Percentiles rank a stretch among this genome's conserved stretches.
Conservation (phyloP, 2,329 filamentous ascomycete genomes). For the Talaromyces piceae region DNA sequence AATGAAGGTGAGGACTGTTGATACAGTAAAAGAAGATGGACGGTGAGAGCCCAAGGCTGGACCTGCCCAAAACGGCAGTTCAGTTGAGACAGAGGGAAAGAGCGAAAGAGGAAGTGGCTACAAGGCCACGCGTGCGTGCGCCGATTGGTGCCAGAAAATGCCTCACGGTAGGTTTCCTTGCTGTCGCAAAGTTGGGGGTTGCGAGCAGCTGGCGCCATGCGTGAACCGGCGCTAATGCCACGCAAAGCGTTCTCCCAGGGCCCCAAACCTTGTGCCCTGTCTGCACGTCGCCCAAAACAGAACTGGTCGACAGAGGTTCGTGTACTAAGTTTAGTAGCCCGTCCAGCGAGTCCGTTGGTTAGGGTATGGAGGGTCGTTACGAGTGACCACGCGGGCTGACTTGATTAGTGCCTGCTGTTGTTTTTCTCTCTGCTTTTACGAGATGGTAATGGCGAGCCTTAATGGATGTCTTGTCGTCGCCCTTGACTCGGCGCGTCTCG, state of each 20-base stretch:
- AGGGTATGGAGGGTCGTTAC: no score
- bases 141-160: conserved; percentile 5
- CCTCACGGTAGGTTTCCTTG: no score
- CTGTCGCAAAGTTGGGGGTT: neutral
- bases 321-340: no score
- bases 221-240: neutral
- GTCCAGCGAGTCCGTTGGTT: neutral
- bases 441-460: neutral
- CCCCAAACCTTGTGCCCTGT: neutral
- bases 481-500: neutral
- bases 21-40: no score
- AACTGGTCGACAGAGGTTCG: no score
- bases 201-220: no score
- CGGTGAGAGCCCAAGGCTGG: neutral
- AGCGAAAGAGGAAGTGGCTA: neutral
- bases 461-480: neutral
- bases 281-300: conserved; percentile 10
- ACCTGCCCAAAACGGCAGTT: conserved; percentile 5
- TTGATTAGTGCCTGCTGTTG: no score
- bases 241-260: no score
- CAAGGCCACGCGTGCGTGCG: neutral
- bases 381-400: neutral
- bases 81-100: neutral
- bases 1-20: no score
- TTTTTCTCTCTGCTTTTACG: neutral